phyloP scores from a whole-genome alignment of 192 early-diverging fungal genomes.

The Rhizophagus clarus region DNA sequence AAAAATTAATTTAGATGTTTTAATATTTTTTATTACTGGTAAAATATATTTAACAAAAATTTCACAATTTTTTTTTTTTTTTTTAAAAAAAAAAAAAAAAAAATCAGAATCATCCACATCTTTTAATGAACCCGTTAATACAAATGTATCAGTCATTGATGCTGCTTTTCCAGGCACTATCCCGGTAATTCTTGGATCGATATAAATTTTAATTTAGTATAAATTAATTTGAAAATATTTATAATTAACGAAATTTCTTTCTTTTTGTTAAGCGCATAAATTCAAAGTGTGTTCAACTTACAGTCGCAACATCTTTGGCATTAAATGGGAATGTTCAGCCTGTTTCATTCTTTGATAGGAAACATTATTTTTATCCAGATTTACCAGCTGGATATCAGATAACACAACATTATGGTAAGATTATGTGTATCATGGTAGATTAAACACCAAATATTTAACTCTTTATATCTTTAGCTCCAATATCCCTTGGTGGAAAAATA shows the following conservation, averaged over 20 bases:
- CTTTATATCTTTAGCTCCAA: conserved; percentile 57
- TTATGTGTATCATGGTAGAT: neutral
- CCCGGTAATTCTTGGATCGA: conserved; percentile 54
- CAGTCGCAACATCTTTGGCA: conserved; percentile 71
- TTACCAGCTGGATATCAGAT: conserved; percentile 94
- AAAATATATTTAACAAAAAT: neutral
- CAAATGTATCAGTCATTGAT: conserved; percentile 73
- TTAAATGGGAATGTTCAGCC: conserved; percentile 66
- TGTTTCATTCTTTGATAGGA: conserved; percentile 82
- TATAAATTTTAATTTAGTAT: neutral
- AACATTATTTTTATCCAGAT: conserved; percentile 97
- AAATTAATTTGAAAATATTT: neutral
- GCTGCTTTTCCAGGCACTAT: conserved; percentile 86
- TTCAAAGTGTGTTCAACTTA: conserved; percentile 70
- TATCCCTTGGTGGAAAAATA: conserved; percentile 74
- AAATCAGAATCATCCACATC: conserved; percentile 44
- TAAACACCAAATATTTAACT: neutral
- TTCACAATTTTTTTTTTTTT: too few relatives aligned
- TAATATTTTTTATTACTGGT: too few relatives aligned
- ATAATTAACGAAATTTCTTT: neutral
- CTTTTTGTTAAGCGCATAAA: conserved; percentile 59
- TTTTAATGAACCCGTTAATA: conserved; percentile 70
- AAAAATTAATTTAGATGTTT: neutral
- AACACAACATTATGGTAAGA: conserved; percentile 76
- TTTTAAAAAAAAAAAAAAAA: too few relatives aligned